Conservation (phyloP, 129 eudicot genomes). For the Saussurea involucrata region DNA sequence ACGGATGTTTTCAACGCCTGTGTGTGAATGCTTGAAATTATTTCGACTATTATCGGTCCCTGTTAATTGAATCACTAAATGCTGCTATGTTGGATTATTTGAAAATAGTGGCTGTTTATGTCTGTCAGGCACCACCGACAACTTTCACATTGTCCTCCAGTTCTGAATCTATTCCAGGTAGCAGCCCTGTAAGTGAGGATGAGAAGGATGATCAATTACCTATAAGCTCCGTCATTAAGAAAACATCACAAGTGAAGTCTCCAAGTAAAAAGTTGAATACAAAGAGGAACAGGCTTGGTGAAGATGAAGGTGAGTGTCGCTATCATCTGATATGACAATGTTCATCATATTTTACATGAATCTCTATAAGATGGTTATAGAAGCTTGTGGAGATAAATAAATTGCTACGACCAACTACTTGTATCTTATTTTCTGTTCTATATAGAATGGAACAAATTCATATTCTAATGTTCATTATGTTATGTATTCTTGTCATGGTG, state of each 20-base stretch:
- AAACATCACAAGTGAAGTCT: slow-evolving; percentile 26
- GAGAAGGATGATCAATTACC: slow-evolving; percentile 36
- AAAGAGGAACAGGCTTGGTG: slow-evolving; percentile 8
- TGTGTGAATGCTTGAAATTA: too few relatives aligned
- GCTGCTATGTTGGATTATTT: neutral
- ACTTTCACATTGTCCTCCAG: slow-evolving; percentile 46
- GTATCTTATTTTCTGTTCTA: neutral
- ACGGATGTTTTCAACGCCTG: too few relatives aligned
- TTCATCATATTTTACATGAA: neutral
- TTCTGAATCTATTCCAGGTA: slow-evolving; percentile 43
- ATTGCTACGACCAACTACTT: neutral
- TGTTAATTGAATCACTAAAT: too few relatives aligned
- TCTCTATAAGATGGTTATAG: neutral
- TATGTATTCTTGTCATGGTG: neutral
- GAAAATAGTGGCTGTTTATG: slow-evolving; percentile 1
- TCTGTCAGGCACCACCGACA: slow-evolving; percentile 61
- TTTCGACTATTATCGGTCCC: too few relatives aligned
- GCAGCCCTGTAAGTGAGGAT: slow-evolving; percentile 34
- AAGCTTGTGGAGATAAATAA: neutral
- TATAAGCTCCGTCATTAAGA: slow-evolving; percentile 18
- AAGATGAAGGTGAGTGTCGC: slow-evolving; percentile 26
- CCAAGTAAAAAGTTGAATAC: slow-evolving; percentile 23
- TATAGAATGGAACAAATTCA: too few relatives aligned
- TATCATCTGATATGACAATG: neutral
- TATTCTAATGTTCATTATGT: neutral